phyloP scores from a whole-genome alignment of 306 rosid species.

The Purshia tridentata region DNA sequence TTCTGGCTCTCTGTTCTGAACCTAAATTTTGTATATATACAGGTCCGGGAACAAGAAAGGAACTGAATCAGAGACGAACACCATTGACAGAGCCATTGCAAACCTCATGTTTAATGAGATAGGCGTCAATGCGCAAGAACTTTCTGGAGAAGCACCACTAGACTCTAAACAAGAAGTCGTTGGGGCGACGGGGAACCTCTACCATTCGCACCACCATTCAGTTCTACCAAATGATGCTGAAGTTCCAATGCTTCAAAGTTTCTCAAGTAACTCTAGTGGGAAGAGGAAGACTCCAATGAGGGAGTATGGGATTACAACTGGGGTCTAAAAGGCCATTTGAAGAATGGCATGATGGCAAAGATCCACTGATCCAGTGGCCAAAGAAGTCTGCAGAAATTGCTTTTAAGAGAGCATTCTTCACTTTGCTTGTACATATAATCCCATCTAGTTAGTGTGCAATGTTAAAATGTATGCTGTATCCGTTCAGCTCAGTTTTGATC shows the following conservation, averaged over 20 bases:
- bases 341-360: neutral
- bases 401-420: neutral
- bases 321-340: slow-evolving; percentile 11
- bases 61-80: slow-evolving; percentile 65
- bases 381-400: neutral
- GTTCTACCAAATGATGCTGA: slow-evolving; percentile 27
- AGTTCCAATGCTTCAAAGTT: slow-evolving; percentile 33
- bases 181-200: slow-evolving; percentile 1
- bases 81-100: slow-evolving; percentile 77
- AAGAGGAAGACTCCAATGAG: slow-evolving; percentile 30
- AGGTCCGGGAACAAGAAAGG: slow-evolving; percentile 42
- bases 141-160: slow-evolving; percentile 31
- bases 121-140: slow-evolving; percentile 36
- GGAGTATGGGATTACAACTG: slow-evolving; percentile 31
- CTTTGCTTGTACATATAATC: slow-evolving; percentile 9
- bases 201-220: neutral
- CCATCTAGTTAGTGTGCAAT: slow-evolving; percentile 22
- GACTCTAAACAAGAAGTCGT: slow-evolving; percentile 21
- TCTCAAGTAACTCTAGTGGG: slow-evolving; percentile 25
- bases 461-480: slow-evolving; percentile 10
- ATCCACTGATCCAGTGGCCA: neutral
- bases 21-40: slow-evolving; percentile 24
- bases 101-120: slow-evolving; percentile 70
- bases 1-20: slow-evolving; percentile 17
- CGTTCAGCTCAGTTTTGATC: slow-evolving; percentile 35